Evolutionary conservation across 768 basidiomycete species (phyloP).

Genomic region (Lentinula lateritia): DNA sequence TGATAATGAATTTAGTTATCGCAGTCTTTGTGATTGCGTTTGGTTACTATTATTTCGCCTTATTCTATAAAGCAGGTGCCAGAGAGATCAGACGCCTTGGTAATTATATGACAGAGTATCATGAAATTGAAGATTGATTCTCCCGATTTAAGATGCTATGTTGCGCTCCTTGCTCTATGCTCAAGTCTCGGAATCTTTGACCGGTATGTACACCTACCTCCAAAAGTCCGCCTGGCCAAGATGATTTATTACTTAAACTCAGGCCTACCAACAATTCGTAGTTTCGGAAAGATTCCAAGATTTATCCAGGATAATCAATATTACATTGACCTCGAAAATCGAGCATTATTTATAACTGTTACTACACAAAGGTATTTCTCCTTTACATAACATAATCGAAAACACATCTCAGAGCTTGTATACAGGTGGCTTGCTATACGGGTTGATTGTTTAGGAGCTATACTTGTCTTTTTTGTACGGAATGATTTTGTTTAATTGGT

Average conservation of each 20-base stretch:
- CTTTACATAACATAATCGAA: neutral
- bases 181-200: constrained; percentile 72
- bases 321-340: constrained; percentile 69
- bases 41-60: constrained; percentile 59
- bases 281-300: constrained; percentile 57
- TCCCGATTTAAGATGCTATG: constrained; percentile 42
- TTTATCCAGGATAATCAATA: constrained; percentile 63
- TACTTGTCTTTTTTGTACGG: constrained; percentile 46
- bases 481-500: neutral
- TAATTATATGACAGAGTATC: neutral
- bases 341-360: constrained; percentile 60
- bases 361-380: constrained; percentile 53
- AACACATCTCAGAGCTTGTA: neutral
- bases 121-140: neutral
- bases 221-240: no score
- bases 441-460: constrained; percentile 62
- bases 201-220: constrained; percentile 25
- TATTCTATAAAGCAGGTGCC: constrained; percentile 66
- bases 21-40: constrained; percentile 45
- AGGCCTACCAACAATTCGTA: constrained; percentile 64
- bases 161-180: constrained; percentile 72
- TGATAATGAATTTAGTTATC: constrained; percentile 32
- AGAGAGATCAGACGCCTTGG: constrained; percentile 60
- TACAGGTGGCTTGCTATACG: constrained; percentile 65
- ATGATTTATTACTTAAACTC: no score